Evolutionary conservation across 1,284 basidiomycete genomes (phyloP), one percentile per base, ranked within the genome.

Genomic region (Sporisorium exsertum): DNA sequence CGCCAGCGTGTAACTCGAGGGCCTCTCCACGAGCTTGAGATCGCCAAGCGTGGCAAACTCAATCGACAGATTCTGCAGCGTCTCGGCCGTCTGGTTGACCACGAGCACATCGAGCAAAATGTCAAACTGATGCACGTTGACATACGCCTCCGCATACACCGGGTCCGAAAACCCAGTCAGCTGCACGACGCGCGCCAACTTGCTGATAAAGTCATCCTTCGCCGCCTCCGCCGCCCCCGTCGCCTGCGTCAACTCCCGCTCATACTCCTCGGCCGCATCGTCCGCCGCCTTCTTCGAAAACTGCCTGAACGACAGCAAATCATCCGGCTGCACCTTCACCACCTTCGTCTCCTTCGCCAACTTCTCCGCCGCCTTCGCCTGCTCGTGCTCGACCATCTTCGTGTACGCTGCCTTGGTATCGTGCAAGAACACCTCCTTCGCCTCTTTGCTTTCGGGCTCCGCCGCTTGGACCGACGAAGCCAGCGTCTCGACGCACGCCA

Each of bases 21-120:
- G 96, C 26, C 96, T 90, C 86, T 99, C 97, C 16, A 99, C 95
- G 16, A 99, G 91, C 87, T 98, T 98, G 55, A 99, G 89, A 84
- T 99, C 97, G 37, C 97, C 97, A 1, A 99, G 89, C 0, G 96
- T 99, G 0, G 97, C 95, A 81, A 99, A 98, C 86, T 99, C 97
- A 66, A 99, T 90, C 79, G 94, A 95, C 5, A 99, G 90, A 85
- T 98, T 99, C 87, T 98, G 96, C 52, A 99, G 88, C 0, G 96
- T 99, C 84, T 97, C 93, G 29, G 91, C 86, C 0, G 95, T 97
- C 87, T 99, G 97, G 86, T 99, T 99, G 86, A 99, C 96, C 24
- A 99, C 91, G 5, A 99, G 89, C 20, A 99, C 94, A 82, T 99
- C 96, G 91, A 74, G 68, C 58, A 95, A 87, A 81, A 99, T 98